phyloP scores from a whole-genome alignment of 129 eudicot species.

The Pseudognaphalium luteoalbum region DNA sequence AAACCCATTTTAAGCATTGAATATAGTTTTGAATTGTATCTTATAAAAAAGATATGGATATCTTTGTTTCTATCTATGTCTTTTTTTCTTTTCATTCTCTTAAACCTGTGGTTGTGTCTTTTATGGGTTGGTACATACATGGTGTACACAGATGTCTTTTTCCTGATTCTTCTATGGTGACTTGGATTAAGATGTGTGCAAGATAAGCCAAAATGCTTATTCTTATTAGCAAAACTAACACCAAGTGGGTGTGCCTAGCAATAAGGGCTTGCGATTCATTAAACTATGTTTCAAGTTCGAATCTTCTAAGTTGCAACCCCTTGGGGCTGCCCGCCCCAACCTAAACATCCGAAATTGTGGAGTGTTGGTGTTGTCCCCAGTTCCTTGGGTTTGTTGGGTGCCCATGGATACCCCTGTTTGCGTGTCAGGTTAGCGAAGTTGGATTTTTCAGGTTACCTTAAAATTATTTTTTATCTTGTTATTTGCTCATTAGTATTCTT shows the following conservation, averaged over 20 bases:
- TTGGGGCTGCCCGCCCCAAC: background rate
- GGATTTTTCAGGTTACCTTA: too few relatives aligned
- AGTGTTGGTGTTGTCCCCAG: background rate
- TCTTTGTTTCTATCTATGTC: background rate
- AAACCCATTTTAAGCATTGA: background rate
- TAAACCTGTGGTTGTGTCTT: conserved; percentile 24
- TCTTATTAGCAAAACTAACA: background rate
- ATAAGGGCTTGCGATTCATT: background rate
- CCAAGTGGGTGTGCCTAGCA: background rate
- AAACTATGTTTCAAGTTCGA: background rate
- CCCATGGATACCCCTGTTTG: background rate
- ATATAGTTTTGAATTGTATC: background rate
- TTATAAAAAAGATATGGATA: background rate
- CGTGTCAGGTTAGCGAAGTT: background rate
- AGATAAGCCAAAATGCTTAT: conserved; percentile 20
- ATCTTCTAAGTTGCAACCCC: background rate
- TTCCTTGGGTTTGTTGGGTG: background rate
- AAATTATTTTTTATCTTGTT: too few relatives aligned
- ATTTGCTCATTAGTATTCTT: too few relatives aligned
- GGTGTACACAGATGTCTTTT: conserved; percentile 5
- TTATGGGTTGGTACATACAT: conserved; percentile 10
- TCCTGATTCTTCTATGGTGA: conserved; percentile 16
- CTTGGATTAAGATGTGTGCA: background rate
- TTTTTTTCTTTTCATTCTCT: background rate
- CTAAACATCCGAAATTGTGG: background rate